A percentile compares a stretch with the other conserved stretches of the same genome.
phyloP scores from a whole-genome alignment of 2,329 filamentous ascomycete genomes.

The Nectriaceae sp. region DNA sequence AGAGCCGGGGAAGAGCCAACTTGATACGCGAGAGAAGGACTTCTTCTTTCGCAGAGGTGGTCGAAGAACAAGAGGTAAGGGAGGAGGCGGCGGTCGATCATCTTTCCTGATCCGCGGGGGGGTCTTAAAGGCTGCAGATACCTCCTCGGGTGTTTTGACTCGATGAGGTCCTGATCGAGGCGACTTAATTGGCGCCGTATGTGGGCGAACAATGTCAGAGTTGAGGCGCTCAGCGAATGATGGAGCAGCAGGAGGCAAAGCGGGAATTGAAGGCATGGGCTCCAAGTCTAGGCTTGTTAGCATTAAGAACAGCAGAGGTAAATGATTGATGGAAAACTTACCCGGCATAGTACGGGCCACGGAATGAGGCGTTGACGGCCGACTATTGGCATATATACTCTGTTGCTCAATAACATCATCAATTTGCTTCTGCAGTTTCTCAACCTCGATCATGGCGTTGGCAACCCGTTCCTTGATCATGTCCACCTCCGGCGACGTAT shows the following conservation, averaged over 20 bases:
- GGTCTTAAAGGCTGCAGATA: conserved; percentile 30
- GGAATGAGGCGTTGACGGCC: conserved; percentile 54
- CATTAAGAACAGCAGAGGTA: conserved; percentile 9
- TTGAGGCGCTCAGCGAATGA: conserved; percentile 60
- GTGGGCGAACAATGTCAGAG: conserved; percentile 43
- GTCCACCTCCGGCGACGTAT: conserved; percentile 51
- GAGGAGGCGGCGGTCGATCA: conserved; percentile 51
- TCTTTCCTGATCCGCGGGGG: conserved; percentile 28
- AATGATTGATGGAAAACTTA: conserved; percentile 25
- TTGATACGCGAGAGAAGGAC: conserved; percentile 63
- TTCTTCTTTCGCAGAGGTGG: conserved; percentile 67
- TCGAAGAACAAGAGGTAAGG: conserved; percentile 59
- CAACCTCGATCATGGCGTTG: conserved; percentile 59
- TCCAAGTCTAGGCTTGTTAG: conserved; percentile 43
- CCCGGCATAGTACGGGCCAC: conserved; percentile 33
- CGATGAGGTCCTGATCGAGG: conserved; percentile 29
- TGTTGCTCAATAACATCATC: conserved; percentile 62
- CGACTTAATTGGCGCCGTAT: conserved; percentile 36
- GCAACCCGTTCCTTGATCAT: conserved; percentile 57
- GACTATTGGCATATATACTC: conserved; percentile 56
- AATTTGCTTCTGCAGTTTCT: conserved; percentile 59
- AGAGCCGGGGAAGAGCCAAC: conserved; percentile 55
- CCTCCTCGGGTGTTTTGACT: conserved; percentile 32
- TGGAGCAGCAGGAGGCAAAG: conserved; percentile 56
- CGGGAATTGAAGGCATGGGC: conserved; percentile 58